Evolutionary conservation across 1,139 yeast species (phyloP).

Genomic region (Yamadazyma diospyri): DNA sequence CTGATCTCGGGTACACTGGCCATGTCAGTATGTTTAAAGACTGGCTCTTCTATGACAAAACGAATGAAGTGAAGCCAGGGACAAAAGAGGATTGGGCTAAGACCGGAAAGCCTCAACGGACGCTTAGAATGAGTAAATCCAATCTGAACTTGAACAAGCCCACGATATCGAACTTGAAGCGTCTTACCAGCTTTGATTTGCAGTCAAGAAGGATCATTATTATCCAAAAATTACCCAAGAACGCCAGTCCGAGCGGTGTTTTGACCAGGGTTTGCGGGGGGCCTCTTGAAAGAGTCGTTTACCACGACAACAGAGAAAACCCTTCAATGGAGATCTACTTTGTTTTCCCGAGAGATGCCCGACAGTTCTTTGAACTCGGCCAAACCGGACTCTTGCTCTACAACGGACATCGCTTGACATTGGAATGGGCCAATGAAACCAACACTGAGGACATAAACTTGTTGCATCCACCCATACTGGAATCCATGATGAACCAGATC

Average conservation of each 20-base stretch:
- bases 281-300: constrained; percentile 55
- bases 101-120: background rate
- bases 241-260: constrained; percentile 46
- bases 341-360: constrained; percentile 52
- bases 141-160: constrained; percentile 1
- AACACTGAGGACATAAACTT: constrained; percentile 21
- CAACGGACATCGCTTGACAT: constrained; percentile 51
- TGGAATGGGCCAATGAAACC: constrained; percentile 34
- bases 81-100: background rate
- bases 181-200: constrained; percentile 5
- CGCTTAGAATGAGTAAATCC: background rate
- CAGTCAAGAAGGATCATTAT: constrained; percentile 16
- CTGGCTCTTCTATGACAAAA: background rate
- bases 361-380: constrained; percentile 51
- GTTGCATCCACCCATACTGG: constrained; percentile 32
- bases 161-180: background rate
- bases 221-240: constrained; percentile 16
- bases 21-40: background rate
- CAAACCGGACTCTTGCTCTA: constrained; percentile 54
- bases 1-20: background rate
- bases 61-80: background rate
- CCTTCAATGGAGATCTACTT: constrained; percentile 49
- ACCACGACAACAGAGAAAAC: constrained; percentile 15
- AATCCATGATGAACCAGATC: constrained; percentile 25
- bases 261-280: constrained; percentile 70